These are phyloP conservation scores for Xerocomus potaroensis DNA, from an alignment of 768 basidiomycete species.

Conservation along the genomic window DNA sequence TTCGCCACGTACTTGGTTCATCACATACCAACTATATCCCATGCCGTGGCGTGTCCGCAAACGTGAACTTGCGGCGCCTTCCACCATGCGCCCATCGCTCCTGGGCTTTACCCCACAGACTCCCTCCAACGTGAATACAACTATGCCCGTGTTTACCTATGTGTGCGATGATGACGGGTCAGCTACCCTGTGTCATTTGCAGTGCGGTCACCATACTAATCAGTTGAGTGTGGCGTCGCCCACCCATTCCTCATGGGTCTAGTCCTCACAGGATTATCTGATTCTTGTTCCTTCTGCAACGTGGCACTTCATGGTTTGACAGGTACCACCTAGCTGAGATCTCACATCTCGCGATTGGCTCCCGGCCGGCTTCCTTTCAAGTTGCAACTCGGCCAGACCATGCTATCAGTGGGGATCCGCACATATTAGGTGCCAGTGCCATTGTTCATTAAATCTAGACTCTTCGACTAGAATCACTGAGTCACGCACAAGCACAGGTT, in stretches of 20 bases:
- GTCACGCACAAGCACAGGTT: conserved; percentile 2
- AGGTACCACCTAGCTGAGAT: conserved; percentile 24
- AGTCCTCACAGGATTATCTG: conserved; percentile 2
- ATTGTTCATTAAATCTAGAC: conserved; percentile 11
- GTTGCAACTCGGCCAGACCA: not conserved
- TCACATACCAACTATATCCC: not conserved
- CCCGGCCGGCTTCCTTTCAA: not conserved
- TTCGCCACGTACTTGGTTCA: not conserved
- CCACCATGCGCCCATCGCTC: not conserved
- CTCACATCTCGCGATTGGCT: conserved; percentile 16
- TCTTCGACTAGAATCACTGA: conserved; percentile 6
- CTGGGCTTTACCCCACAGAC: conserved; percentile 20
- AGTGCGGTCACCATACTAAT: conserved; percentile 2
- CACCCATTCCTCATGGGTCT: conserved; percentile 18
- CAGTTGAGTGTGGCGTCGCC: not conserved
- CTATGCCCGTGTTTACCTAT: not conserved
- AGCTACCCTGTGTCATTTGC: not conserved
- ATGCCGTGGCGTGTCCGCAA: conserved; percentile 1
- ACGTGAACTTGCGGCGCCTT: not conserved
- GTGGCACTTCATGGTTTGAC: conserved; percentile 7
- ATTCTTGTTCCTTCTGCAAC: conserved; percentile 4
- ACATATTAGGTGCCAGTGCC: conserved; percentile 6
- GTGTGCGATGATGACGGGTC: not conserved
- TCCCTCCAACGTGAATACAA: not conserved
- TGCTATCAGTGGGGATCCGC: conserved; percentile 3